These are phyloP conservation scores for Fusarium nygamai DNA, from an alignment of 2,329 filamentous ascomycete genomes.

Conservation along the genomic window DNA sequence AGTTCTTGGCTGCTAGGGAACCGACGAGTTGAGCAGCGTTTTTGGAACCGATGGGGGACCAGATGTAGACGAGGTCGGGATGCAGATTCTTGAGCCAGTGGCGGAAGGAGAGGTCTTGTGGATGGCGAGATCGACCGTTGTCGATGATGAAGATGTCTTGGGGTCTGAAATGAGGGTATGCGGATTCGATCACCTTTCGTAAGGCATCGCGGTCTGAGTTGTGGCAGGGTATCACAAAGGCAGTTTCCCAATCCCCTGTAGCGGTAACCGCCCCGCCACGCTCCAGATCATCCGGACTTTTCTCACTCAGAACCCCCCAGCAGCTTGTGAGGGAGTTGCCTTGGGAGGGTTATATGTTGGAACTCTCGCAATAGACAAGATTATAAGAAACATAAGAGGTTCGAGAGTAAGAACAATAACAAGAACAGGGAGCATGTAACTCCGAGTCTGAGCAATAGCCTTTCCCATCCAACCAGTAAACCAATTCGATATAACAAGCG, in stretches of 20 bases:
- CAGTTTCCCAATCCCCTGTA: background rate
- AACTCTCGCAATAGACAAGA: background rate
- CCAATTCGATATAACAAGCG: background rate
- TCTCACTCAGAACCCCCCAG: background rate
- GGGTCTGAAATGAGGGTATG: background rate
- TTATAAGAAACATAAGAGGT: slow-evolving; percentile 12
- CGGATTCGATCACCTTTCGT: background rate
- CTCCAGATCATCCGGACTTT: background rate
- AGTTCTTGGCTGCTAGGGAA: background rate
- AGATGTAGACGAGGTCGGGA: background rate
- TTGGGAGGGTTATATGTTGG: background rate
- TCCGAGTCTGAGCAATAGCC: background rate
- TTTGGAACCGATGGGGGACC: slow-evolving; percentile 3
- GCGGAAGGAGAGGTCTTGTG: background rate
- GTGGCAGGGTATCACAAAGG: slow-evolving; percentile 1
- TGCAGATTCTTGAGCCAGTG: background rate
- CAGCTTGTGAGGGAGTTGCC: background rate
- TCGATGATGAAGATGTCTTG: slow-evolving; percentile 11
- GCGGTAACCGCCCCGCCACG: background rate
- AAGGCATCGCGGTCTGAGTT: slow-evolving; percentile 1
- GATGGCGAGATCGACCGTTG: background rate
- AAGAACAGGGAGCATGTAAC: background rate
- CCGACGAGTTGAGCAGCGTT: slow-evolving; percentile 2
- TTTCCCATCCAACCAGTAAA: background rate
- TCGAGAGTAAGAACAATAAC: slow-evolving; percentile 5